phyloP scores from a whole-genome alignment of 1,139 yeast species.

The Taphrina sp. region DNA sequence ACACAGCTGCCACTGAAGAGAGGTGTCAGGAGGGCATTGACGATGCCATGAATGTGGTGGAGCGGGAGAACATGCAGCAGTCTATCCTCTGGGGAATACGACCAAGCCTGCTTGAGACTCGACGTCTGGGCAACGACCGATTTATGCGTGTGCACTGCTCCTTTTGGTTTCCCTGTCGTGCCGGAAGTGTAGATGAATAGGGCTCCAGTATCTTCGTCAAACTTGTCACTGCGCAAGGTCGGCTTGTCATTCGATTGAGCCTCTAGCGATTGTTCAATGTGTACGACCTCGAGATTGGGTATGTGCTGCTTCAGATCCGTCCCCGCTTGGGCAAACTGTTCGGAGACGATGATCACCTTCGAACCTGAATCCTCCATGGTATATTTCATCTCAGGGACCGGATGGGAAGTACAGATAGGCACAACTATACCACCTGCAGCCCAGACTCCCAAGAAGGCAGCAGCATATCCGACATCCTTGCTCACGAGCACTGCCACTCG shows the following conservation, averaged over 20 bases:
- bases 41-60: conserved; percentile 47
- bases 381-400: conserved; percentile 32
- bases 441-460: conserved; percentile 30
- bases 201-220: conserved; percentile 23
- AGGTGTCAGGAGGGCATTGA: conserved; percentile 45
- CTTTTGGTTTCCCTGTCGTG: conserved; percentile 47
- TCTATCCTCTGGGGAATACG: conserved; percentile 41
- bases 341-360: conserved; percentile 14
- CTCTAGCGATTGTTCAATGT: not conserved
- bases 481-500: conserved; percentile 29
- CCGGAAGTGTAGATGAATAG: conserved; percentile 46
- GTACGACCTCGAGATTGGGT: not conserved
- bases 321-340: not conserved
- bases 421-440: conserved; percentile 35
- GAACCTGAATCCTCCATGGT: conserved; percentile 24
- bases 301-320: not conserved
- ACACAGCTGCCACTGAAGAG: conserved; percentile 45
- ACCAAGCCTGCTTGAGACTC: conserved; percentile 45
- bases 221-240: not conserved
- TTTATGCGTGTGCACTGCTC: conserved; percentile 45
- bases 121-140: conserved; percentile 45
- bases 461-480: conserved; percentile 26
- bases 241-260: not conserved
- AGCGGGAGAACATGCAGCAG: conserved; percentile 45
- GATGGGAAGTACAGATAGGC: conserved; percentile 34